A percentile compares a stretch with the other conserved stretches of the same genome.
These are phyloP conservation scores for Coniella vitis DNA, from an alignment of 2,329 filamentous ascomycete genomes.

Conservation along the genomic window DNA sequence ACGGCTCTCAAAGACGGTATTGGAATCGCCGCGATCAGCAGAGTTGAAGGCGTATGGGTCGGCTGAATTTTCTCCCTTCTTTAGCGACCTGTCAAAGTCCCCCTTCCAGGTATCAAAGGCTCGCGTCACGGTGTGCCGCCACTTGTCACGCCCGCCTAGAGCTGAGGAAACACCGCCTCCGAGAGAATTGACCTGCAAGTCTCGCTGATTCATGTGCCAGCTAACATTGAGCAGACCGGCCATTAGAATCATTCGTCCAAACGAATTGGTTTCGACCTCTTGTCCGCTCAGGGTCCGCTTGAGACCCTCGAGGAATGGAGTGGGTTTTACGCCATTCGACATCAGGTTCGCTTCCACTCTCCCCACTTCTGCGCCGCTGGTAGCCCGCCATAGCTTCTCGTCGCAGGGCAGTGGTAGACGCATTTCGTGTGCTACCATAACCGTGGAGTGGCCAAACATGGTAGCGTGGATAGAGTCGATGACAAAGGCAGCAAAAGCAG, in stretches of 20 bases:
- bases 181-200: constrained; percentile 83
- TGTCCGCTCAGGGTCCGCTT: constrained; percentile 85
- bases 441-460: constrained; percentile 95
- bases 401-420: constrained; percentile 86
- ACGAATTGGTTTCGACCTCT: constrained; percentile 82
- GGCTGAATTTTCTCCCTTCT: constrained; percentile 45
- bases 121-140: constrained; percentile 75
- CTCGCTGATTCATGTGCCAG: constrained; percentile 96
- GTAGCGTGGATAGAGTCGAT: constrained; percentile 94
- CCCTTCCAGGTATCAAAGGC: constrained; percentile 92
- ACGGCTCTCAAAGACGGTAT: constrained; percentile 72
- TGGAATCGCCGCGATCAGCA: constrained; percentile 55
- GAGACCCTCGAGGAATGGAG: constrained; percentile 83
- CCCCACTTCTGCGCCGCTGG: constrained; percentile 78
- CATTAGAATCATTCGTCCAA: constrained; percentile 90
- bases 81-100: constrained; percentile 79
- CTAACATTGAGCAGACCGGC: constrained; percentile 86
- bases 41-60: constrained; percentile 47
- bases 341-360: constrained; percentile 74
- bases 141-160: constrained; percentile 82
- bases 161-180: constrained; percentile 65
- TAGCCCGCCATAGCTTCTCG: constrained; percentile 86
- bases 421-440: constrained; percentile 97
- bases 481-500: constrained; percentile 89
- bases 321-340: constrained; percentile 74